phyloP scores from a whole-genome alignment of 2,329 filamentous ascomycete genomes.

The Trematosphaeria pertusa region DNA sequence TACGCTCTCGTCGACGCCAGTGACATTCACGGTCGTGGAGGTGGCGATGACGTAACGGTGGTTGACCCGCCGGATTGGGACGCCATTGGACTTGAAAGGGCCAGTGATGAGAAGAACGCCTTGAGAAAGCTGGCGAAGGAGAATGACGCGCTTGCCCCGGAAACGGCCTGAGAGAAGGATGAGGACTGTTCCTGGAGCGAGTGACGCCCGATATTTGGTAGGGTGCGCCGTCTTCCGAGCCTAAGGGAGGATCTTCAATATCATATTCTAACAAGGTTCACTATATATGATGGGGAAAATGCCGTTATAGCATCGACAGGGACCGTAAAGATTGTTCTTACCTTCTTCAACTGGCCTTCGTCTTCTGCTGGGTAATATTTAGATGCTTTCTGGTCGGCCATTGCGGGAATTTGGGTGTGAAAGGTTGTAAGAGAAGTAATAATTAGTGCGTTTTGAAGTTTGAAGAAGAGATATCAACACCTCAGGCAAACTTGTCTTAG shows the following conservation, averaged over 20 bases:
- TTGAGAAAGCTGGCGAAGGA: slow-evolving; percentile 94
- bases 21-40: slow-evolving; percentile 81
- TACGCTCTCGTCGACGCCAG: slow-evolving; percentile 73
- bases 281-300: too few relatives aligned
- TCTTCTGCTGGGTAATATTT: slow-evolving; percentile 99
- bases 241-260: too few relatives aligned
- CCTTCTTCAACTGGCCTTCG: slow-evolving; percentile 88
- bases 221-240: slow-evolving; percentile 92
- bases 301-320: too few relatives aligned
- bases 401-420: slow-evolving; percentile 13
- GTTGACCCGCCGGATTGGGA: slow-evolving; percentile 92
- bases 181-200: slow-evolving; percentile 92
- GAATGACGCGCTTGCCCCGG: slow-evolving; percentile 98
- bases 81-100: slow-evolving; percentile 99
- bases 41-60: slow-evolving; percentile 92
- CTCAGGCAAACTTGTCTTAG: neutral
- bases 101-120: slow-evolving; percentile 98
- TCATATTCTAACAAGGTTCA: too few relatives aligned
- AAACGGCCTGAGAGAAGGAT: slow-evolving; percentile 99
- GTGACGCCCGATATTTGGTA: slow-evolving; percentile 85
- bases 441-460: neutral
- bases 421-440: too few relatives aligned
- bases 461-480: neutral
- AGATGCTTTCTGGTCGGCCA: slow-evolving; percentile 75
- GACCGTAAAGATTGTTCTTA: too few relatives aligned